Percentiles rank a stretch among this genome's conserved stretches.
These are phyloP conservation scores for Trifolium repens DNA, from an alignment of 306 rosid species.

Conservation along the genomic window DNA sequence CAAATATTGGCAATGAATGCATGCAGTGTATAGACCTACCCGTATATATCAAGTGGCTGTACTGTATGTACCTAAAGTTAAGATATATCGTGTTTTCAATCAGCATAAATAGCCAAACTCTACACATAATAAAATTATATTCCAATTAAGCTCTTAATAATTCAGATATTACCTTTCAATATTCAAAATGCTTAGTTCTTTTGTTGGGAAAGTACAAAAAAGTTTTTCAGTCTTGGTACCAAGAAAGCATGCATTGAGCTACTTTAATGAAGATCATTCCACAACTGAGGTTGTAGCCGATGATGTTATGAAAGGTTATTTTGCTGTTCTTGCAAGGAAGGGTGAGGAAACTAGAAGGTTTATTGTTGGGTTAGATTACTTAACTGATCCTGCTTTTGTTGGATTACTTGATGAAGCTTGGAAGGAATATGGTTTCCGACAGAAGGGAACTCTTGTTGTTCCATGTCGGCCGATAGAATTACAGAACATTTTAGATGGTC, in stretches of 20 bases:
- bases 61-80: not conserved
- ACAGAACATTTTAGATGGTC: constrained; percentile 54
- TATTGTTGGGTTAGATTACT: constrained; percentile 52
- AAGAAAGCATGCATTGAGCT: constrained; percentile 39
- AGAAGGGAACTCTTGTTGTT: constrained; percentile 67
- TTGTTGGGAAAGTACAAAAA: constrained; percentile 49
- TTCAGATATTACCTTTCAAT: not conserved
- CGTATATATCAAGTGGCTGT: not conserved
- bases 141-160: not conserved
- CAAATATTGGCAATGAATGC: constrained; percentile 18
- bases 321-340: constrained; percentile 61
- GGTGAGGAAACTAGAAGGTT: constrained; percentile 64
- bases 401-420: constrained; percentile 62
- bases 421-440: constrained; percentile 68
- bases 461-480: constrained; percentile 65
- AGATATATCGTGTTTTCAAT: not conserved
- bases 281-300: not conserved
- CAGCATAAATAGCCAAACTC: constrained; percentile 2
- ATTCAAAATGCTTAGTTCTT: constrained; percentile 27
- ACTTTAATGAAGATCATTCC: constrained; percentile 24
- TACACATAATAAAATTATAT: constrained; percentile 5
- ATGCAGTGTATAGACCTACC: not conserved
- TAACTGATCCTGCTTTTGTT: constrained; percentile 62
- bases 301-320: constrained; percentile 57
- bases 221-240: constrained; percentile 41